These are phyloP conservation scores for Neophaeococcomyces mojaviensis DNA, from an alignment of 2,329 filamentous ascomycete species.

Conservation along the genomic window DNA sequence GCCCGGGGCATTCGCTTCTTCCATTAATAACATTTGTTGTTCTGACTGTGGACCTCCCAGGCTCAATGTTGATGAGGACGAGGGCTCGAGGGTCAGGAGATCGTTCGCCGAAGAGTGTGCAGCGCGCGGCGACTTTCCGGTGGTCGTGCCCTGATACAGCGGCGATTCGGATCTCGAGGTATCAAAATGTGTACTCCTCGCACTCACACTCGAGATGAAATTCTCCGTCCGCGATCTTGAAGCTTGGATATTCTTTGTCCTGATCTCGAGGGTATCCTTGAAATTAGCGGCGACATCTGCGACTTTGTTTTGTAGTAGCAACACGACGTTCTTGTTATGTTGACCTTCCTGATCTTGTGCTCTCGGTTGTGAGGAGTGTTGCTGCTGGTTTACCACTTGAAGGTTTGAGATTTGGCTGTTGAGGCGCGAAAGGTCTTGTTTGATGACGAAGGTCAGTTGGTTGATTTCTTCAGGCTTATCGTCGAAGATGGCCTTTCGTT, in stretches of 20 bases:
- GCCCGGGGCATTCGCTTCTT: slow-evolving; percentile 79
- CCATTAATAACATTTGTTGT: slow-evolving; percentile 85
- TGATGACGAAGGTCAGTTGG: slow-evolving; percentile 94
- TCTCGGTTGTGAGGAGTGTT: slow-evolving; percentile 45
- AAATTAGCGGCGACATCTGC: slow-evolving; percentile 92
- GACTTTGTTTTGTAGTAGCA: slow-evolving; percentile 19
- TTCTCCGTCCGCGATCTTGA: slow-evolving; percentile 89
- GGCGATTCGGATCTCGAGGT: slow-evolving; percentile 72
- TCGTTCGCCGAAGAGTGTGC: slow-evolving; percentile 56
- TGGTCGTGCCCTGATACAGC: slow-evolving; percentile 68
- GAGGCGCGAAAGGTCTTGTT: slow-evolving; percentile 79
- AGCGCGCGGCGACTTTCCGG: slow-evolving; percentile 49
- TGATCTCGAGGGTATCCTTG: slow-evolving; percentile 92
- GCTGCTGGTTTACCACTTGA: slow-evolving; percentile 67
- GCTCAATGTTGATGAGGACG: slow-evolving; percentile 39
- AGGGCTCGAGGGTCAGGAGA: slow-evolving; percentile 73
- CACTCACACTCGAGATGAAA: slow-evolving; percentile 84
- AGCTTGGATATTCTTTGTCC: slow-evolving; percentile 96
- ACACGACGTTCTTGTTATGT: slow-evolving; percentile 80
- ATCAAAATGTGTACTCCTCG: slow-evolving; percentile 57
- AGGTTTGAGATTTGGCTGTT: slow-evolving; percentile 83
- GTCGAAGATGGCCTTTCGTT: slow-evolving; percentile 92
- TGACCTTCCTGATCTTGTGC: slow-evolving; percentile 71
- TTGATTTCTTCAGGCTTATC: slow-evolving; percentile 95
- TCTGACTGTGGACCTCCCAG: slow-evolving; percentile 57